Evolutionary conservation across 2,329 filamentous ascomycete genomes (phyloP).

Genomic region (Fusarium kyushuense): DNA sequence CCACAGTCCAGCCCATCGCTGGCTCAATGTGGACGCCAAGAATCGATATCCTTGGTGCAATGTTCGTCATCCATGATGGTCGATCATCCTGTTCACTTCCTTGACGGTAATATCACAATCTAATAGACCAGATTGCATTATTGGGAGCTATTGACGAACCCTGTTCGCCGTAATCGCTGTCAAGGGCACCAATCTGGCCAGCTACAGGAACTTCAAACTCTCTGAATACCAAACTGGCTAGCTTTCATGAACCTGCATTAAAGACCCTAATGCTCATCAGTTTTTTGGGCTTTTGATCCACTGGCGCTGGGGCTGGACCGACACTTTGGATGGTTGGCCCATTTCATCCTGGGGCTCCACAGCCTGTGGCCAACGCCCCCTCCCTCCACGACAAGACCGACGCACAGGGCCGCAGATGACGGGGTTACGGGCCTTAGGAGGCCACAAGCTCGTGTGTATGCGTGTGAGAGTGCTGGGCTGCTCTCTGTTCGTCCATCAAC

Average conservation of each 20-base stretch:
- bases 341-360: constrained; percentile 41
- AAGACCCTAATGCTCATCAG: constrained; percentile 31
- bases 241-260: constrained; percentile 32
- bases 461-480: constrained; percentile 16
- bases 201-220: constrained; percentile 9
- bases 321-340: constrained; percentile 32
- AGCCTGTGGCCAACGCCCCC: constrained; percentile 39
- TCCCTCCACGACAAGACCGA: constrained; percentile 27
- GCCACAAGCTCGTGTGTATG: constrained; percentile 32
- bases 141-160: background rate
- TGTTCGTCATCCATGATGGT: constrained; percentile 18
- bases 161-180: background rate
- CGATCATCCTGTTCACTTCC: background rate
- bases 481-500: constrained; percentile 31
- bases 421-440: constrained; percentile 39
- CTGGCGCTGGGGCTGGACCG: constrained; percentile 17
- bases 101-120: background rate
- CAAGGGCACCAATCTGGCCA: background rate
- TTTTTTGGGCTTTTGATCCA: constrained; percentile 36
- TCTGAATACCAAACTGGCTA: constrained; percentile 34
- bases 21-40: constrained; percentile 25
- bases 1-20: constrained; percentile 15
- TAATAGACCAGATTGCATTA: background rate
- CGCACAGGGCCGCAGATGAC: constrained; percentile 39
- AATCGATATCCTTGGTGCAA: constrained; percentile 23